Base-by-base conservation (phyloP, 2,329 filamentous ascomycete genomes). In the Lizonia empirigonia region DNA sequence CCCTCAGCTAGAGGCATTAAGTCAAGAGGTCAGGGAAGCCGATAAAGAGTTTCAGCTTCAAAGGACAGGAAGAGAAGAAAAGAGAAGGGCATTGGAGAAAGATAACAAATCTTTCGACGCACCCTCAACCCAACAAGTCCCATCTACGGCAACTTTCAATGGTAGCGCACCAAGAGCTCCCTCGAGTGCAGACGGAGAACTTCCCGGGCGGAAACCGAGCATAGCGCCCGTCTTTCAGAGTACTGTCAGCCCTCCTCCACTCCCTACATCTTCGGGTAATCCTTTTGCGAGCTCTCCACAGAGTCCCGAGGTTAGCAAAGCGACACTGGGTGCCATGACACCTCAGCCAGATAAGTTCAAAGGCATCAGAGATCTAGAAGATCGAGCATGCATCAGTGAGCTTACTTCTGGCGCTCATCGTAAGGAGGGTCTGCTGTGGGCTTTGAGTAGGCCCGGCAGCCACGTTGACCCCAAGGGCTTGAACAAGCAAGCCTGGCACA, bases 401-500 rank as follows among this genome's bases (percentile, higher is more conserved):
- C 80, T 82, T 53, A 79, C 80, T 32, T 73, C 73, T 59, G 82
- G 81, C 4, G 82, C 87, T 36, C 88, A 93, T 61, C 85, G 90
- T 35, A 99, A 97, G 70, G 94, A 99, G 77, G 95, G 94, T 5
- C 79, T 99, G 8, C 76, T 99, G 7, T 99, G 94, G 94, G 91
- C 95, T 20, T 78, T 97, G 35, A 97, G 93, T 68, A 85, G 91
- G 57, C 93, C 93, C 3, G 92, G 92, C 15, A 93, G 91, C 50
- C 94, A 99, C 72, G 92, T 94, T 22, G 95, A 99, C 71, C 94
- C 94, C 8, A 91, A 94, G 63, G 92, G 91, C 15, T 80, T 99
- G 63, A 97, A 97, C 69, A 97, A 97, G 72, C 91, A 96, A 74
- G 92, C 91, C 41, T 99, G 94, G 94, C 94, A 99, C 74, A 99